These are phyloP conservation scores for Xylaria grammica DNA, from an alignment of 495 filamentous ascomycete species.

Conservation along the genomic window DNA sequence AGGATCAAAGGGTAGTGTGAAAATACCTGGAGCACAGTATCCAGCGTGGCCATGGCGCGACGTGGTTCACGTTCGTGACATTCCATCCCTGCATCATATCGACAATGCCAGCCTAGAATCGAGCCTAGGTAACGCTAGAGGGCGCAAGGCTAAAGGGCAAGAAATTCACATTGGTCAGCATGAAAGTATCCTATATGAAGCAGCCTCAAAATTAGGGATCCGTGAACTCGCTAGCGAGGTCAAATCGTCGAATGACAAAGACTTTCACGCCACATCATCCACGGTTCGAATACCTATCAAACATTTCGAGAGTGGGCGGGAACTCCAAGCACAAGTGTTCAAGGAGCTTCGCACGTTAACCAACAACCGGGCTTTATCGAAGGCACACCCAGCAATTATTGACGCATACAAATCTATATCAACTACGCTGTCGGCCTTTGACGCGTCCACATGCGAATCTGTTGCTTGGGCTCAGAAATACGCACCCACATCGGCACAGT, in stretches of 20 bases:
- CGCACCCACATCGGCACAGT: constrained; percentile 68
- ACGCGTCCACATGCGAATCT: constrained; percentile 74
- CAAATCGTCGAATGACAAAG: constrained; percentile 42
- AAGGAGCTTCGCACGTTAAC: constrained; percentile 38
- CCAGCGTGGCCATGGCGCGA: constrained; percentile 74
- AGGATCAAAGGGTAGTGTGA: constrained; percentile 45
- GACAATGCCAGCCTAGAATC: neutral
- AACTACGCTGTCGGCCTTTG: constrained; percentile 74
- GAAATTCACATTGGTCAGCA: constrained; percentile 43
- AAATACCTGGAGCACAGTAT: constrained; percentile 63
- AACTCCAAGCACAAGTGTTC: constrained; percentile 49
- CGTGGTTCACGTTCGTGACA: constrained; percentile 63
- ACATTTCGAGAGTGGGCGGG: constrained; percentile 55
- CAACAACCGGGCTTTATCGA: constrained; percentile 24
- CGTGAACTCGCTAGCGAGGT: constrained; percentile 37
- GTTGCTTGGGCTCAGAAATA: constrained; percentile 86
- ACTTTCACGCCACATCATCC: constrained; percentile 43
- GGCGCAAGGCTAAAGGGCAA: constrained; percentile 57
- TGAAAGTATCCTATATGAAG: constrained; percentile 50
- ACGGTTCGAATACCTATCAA: constrained; percentile 54
- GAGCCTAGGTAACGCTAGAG: neutral
- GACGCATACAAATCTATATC: constrained; percentile 65
- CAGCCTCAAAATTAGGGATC: constrained; percentile 20
- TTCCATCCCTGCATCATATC: constrained; percentile 5
- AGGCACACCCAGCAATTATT: constrained; percentile 62